phyloP scores from a whole-genome alignment of 257 asterid genomes.

The Przewalskia tangutica region DNA sequence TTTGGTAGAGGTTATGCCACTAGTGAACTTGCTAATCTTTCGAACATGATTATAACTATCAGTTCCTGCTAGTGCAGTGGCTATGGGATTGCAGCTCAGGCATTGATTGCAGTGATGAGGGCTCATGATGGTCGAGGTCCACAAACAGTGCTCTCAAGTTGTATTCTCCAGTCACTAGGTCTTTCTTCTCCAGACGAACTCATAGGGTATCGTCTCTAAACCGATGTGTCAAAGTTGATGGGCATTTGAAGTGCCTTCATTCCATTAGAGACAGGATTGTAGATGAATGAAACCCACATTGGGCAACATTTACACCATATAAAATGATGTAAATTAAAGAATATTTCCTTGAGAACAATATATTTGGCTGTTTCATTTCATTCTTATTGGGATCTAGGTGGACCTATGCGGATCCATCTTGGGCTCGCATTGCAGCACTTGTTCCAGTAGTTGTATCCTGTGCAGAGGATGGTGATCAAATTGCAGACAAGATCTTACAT shows the following conservation, averaged over 20 bases:
- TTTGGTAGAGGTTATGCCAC: not conserved
- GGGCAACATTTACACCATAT: not conserved
- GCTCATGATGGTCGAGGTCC: conserved; percentile 98
- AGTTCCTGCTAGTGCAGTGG: conserved; percentile 52
- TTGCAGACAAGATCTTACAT: conserved; percentile 66
- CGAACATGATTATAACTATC: not conserved
- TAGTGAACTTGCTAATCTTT: not conserved
- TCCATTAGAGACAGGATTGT: not conserved
- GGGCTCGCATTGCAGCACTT: conserved; percentile 98
- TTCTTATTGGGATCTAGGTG: conserved; percentile 82
- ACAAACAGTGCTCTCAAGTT: conserved; percentile 56
- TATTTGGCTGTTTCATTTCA: not conserved
- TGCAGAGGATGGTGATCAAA: conserved; percentile 85
- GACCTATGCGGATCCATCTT: conserved; percentile 97
- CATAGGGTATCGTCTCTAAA: conserved; percentile 53
- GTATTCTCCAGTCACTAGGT: conserved; percentile 50
- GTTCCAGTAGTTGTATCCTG: conserved; percentile 87
- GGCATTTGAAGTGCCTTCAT: not conserved
- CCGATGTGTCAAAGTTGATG: not conserved
- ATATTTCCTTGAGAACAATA: not conserved
- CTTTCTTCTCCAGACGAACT: conserved; percentile 90
- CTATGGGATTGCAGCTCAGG: conserved; percentile 91
- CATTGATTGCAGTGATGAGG: conserved; percentile 73
- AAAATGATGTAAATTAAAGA: not conserved
- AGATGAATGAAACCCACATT: not conserved